Percentiles rank a stretch among this genome's conserved stretches.
phyloP scores from a whole-genome alignment of 805 yeast genomes.

The Candida koratica region DNA sequence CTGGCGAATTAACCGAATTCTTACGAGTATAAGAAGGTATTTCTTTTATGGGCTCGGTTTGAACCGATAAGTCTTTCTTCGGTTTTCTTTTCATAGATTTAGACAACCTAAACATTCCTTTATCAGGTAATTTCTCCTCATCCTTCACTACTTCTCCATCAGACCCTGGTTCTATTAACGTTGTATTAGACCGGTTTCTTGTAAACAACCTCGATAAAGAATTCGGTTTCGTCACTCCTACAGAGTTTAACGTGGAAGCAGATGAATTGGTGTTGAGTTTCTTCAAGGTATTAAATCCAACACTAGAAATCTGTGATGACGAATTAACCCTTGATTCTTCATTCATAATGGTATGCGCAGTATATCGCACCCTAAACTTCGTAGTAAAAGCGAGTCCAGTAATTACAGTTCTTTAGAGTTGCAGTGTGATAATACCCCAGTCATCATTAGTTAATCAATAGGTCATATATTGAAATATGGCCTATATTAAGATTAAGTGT shows the following conservation, averaged over 20 bases:
- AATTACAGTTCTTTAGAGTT: no score
- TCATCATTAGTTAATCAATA: no score
- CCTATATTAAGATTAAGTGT: no score
- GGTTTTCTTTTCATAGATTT: constrained; percentile 9
- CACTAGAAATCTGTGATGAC: constrained; percentile 22
- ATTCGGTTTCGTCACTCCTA: constrained; percentile 25
- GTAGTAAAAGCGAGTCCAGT: no score
- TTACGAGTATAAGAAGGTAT: constrained; percentile 15
- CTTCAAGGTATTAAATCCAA: constrained; percentile 32
- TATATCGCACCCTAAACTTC: no score
- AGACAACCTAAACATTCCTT: constrained; percentile 13
- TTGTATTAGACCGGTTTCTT: constrained; percentile 23
- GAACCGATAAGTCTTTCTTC: constrained; percentile 27
- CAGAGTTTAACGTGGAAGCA: constrained; percentile 23
- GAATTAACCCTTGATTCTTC: constrained; percentile 3
- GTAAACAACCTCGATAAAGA: constrained; percentile 30
- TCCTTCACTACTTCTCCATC: constrained; percentile 7
- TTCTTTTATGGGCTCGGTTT: constrained; percentile 19
- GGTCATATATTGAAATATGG: no score
- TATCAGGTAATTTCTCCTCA: constrained; percentile 8
- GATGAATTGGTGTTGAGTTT: constrained; percentile 25
- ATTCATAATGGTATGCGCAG: background rate
- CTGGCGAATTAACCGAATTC: constrained; percentile 29
- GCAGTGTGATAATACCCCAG: no score
- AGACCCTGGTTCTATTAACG: constrained; percentile 10